These are phyloP conservation scores for Ceratobasidium sp. DNA, from an alignment of 1,284 basidiomycete species.

Conservation along the genomic window DNA sequence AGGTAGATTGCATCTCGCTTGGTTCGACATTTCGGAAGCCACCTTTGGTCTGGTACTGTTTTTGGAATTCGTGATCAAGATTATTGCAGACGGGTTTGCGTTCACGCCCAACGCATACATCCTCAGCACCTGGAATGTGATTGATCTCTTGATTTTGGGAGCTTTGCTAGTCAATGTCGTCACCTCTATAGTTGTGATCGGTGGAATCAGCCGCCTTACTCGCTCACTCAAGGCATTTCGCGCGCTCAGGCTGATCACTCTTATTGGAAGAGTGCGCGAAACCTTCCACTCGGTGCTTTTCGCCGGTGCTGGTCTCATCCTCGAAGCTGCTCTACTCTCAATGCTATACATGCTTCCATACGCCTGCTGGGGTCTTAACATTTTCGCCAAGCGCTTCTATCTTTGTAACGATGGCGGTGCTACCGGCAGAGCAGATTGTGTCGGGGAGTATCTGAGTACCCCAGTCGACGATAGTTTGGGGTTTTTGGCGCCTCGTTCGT, in stretches of 20 bases:
- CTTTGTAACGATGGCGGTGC: constrained; percentile 79
- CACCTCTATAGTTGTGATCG: constrained; percentile 78
- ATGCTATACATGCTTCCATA: constrained; percentile 96
- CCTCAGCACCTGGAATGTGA: constrained; percentile 88
- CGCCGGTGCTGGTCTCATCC: constrained; percentile 82
- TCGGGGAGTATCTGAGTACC: constrained; percentile 69
- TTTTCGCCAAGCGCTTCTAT: constrained; percentile 87
- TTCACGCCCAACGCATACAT: constrained; percentile 96
- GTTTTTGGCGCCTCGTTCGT: constrained; percentile 82
- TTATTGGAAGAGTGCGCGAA: constrained; percentile 83
- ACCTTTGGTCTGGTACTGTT: constrained; percentile 79
- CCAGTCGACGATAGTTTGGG: constrained; percentile 63
- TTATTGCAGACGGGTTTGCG: constrained; percentile 89
- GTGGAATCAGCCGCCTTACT: constrained; percentile 81
- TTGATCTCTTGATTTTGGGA: constrained; percentile 87
- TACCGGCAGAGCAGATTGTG: constrained; percentile 68
- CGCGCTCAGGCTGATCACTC: constrained; percentile 87
- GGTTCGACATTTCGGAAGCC: constrained; percentile 88
- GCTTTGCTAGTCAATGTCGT: constrained; percentile 84
- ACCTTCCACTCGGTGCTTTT: constrained; percentile 94
- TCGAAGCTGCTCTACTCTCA: constrained; percentile 92
- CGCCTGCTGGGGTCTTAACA: constrained; percentile 95
- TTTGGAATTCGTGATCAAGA: constrained; percentile 87
- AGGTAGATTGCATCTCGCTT: constrained; percentile 71
- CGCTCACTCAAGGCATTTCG: constrained; percentile 89